Evolutionary conservation across 495 filamentous ascomycete genomes (phyloP), one percentile per base, ranked within the genome.

Genomic region (Talaromyces adpressus): DNA sequence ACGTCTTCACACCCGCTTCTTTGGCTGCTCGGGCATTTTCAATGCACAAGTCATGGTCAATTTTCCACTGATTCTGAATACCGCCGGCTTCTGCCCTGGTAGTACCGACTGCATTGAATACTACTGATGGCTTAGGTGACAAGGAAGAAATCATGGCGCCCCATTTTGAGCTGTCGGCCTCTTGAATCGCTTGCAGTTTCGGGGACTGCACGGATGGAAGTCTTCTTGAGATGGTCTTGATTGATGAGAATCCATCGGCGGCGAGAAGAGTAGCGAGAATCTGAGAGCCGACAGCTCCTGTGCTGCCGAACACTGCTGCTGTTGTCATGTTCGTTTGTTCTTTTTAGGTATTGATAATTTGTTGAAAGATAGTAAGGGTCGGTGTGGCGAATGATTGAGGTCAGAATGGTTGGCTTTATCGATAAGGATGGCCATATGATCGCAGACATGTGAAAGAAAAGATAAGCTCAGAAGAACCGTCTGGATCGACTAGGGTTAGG

Each of bases 151-250:
- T 68, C 64, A 69, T 70, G 25, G 25, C 61, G 20, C 63, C 63
- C 74, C 74, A 77, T 75, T 75, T 75, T 18, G 72, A 67, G 27
- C 60, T 71, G 54, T 77, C 74, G 51, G 30, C 12, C 64, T 71
- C 71, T 27, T 72, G 16, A 29, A 72, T 22, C 18, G 68, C 66
- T 63, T 81, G 68, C 51, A 88, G 79, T 60, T 84, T 84, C 16
- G 81, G 62, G 16, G 67, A 81, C 72, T 63, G 72, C 57, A 62
- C 72, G 32, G 59, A 81, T 73, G 69, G 82, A 70, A 29, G 76
- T 64, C 84, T 81, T 22, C 87, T 79, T 18, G 83, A 85, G 70
- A 89, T 78, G 60, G 87, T 84, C 60, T 81, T 74, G 59, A 88
- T 74, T 1, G 77, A 71, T 51, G 75, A 68, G 65, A 76, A 72